Conservation (phyloP, 2,329 filamentous ascomycete species). For the Penicillium sp. region DNA sequence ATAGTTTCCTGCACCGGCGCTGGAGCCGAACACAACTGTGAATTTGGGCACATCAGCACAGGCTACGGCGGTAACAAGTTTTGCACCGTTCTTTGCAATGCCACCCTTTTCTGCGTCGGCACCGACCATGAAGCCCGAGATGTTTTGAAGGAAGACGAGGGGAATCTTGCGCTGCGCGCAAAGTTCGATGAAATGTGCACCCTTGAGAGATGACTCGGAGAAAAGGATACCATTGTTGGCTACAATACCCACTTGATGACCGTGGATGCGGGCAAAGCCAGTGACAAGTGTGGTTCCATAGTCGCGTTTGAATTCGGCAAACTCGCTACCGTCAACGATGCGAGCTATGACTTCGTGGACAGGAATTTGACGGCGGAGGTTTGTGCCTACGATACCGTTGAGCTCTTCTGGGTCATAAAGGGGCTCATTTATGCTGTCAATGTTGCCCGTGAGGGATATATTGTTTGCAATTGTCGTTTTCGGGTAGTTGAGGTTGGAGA, state of each 20-base stretch:
- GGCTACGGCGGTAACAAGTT: slow-evolving; percentile 92
- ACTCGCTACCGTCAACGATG: slow-evolving; percentile 87
- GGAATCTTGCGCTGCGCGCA: slow-evolving; percentile 90
- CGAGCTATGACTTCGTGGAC: slow-evolving; percentile 91
- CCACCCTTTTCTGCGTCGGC: slow-evolving; percentile 89
- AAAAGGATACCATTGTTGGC: slow-evolving; percentile 97
- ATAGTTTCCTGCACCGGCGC: slow-evolving; percentile 94
- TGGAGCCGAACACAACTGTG: slow-evolving; percentile 92
- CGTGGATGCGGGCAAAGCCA: slow-evolving; percentile 87
- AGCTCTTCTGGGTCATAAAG: slow-evolving; percentile 81
- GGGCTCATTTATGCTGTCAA: slow-evolving; percentile 68
- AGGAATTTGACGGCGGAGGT: slow-evolving; percentile 82
- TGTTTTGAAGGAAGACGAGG: slow-evolving; percentile 93
- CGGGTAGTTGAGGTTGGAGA: slow-evolving; percentile 91
- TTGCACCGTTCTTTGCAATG: slow-evolving; percentile 97
- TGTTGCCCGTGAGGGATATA: slow-evolving; percentile 24
- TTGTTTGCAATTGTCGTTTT: slow-evolving; percentile 42
- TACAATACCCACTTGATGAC: slow-evolving; percentile 87
- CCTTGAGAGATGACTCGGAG: slow-evolving; percentile 86
- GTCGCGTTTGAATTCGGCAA: slow-evolving; percentile 91
- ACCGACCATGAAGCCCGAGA: slow-evolving; percentile 98
- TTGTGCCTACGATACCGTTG: slow-evolving; percentile 85
- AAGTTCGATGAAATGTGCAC: slow-evolving; percentile 95
- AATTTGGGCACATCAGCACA: slow-evolving; percentile 96
- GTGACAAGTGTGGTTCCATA: slow-evolving; percentile 91